Evolutionary conservation across 139 green algal species (phyloP).

Genomic region (Chlorella vulgaris): DNA sequence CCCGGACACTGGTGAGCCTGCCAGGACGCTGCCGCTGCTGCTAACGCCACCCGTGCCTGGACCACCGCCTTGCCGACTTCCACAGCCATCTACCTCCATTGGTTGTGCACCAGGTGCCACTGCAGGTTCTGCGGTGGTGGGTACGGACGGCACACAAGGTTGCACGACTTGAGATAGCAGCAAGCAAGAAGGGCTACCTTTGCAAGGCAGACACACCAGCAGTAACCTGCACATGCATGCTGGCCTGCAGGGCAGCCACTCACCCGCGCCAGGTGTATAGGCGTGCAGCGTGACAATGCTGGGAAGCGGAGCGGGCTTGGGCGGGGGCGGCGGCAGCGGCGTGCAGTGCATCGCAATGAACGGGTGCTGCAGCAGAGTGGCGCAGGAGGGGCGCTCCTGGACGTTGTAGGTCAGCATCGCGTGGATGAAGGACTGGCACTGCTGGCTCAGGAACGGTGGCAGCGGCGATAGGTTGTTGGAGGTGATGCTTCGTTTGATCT

Average conservation of each 20-base stretch:
- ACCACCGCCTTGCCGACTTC: too few relatives aligned
- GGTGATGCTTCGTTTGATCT: constrained; percentile 63
- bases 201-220: too few relatives aligned
- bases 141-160: too few relatives aligned
- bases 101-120: too few relatives aligned
- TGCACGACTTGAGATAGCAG: too few relatives aligned
- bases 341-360: constrained; percentile 56
- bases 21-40: too few relatives aligned
- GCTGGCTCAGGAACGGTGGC: constrained; percentile 42
- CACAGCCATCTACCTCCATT: too few relatives aligned
- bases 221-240: too few relatives aligned
- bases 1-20: too few relatives aligned
- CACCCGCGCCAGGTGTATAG: constrained; percentile 26
- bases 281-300: constrained; percentile 25
- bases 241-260: background rate
- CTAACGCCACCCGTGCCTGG: too few relatives aligned
- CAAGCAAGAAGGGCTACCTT: too few relatives aligned
- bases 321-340: background rate
- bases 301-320: background rate
- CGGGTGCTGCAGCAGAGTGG: constrained; percentile 70
- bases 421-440: constrained; percentile 58
- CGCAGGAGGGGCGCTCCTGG: constrained; percentile 60
- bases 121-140: too few relatives aligned
- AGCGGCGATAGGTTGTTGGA: constrained; percentile 51
- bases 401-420: constrained; percentile 69